Evolutionary conservation across 2,329 filamentous ascomycete species (phyloP).

Genomic region (Trichoderma lentiforme): DNA sequence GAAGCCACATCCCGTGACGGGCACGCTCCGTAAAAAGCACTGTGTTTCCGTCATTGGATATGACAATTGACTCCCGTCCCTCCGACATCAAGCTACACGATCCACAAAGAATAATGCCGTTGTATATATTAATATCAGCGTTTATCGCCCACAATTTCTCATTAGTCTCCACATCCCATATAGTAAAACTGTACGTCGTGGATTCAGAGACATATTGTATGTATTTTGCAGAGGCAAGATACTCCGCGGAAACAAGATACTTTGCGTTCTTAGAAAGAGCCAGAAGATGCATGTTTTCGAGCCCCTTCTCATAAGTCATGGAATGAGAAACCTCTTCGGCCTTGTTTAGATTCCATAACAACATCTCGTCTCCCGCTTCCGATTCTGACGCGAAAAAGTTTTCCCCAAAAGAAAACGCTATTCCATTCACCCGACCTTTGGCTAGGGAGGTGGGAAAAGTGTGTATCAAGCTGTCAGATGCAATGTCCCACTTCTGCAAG

Average conservation of each 20-base stretch:
- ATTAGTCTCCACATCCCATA: neutral
- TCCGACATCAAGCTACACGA: neutral
- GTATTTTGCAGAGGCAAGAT: neutral
- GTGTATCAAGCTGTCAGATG: neutral
- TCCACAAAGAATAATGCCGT: neutral
- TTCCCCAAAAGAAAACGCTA: neutral
- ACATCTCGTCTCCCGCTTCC: neutral
- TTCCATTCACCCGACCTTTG: neutral
- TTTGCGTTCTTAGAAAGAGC: neutral
- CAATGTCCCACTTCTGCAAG: neutral
- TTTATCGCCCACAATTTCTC: neutral
- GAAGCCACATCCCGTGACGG: neutral
- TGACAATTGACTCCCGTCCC: neutral
- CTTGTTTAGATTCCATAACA: neutral
- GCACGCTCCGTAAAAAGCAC: neutral
- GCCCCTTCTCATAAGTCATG: neutral
- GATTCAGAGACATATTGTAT: neutral
- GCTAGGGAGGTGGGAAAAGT: neutral
- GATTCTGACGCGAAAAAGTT: neutral
- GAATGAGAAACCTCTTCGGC: neutral
- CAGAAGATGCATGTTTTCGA: neutral
- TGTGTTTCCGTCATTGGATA: neutral
- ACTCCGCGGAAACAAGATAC: neutral
- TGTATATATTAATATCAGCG: neutral
- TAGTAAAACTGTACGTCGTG: neutral